Conservation (phyloP, 208 protist species). For the Leishmania martiniquensis region DNA sequence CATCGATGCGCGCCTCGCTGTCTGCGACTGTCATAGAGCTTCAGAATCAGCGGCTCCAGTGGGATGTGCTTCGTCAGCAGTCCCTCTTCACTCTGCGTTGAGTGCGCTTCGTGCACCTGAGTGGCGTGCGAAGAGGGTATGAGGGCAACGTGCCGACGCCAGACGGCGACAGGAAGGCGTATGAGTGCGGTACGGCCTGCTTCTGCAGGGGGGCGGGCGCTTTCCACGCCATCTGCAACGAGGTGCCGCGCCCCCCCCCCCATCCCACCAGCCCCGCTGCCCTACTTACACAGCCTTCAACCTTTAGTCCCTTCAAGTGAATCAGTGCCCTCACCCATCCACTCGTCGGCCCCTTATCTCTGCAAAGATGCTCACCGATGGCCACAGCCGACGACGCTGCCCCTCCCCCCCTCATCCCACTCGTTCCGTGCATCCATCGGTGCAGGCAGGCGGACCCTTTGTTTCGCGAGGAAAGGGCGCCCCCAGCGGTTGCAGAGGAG, state of each 20-base stretch:
- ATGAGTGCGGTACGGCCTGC: too few species aligned
- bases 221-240: too few species aligned
- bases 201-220: too few species aligned
- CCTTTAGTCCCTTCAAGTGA: not conserved
- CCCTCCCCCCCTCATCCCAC: too few species aligned
- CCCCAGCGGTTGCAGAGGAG: not conserved
- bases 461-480: not conserved
- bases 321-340: not conserved
- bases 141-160: not conserved
- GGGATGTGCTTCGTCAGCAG: conserved; percentile 26
- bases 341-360: not conserved
- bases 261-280: too few species aligned
- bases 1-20: conserved; percentile 19
- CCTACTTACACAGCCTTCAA: too few species aligned
- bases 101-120: not conserved
- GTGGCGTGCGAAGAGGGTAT: not conserved
- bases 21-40: conserved; percentile 46
- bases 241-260: too few species aligned
- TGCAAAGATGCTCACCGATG: not conserved
- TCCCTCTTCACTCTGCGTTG: conserved; percentile 29
- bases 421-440: not conserved
- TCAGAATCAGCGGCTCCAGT: conserved; percentile 36
- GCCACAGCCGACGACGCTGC: not conserved
- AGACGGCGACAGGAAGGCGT: not conserved
- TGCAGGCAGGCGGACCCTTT: not conserved